Conservation (phyloP, 345 rosid genomes). For the Aegle marmelos region DNA sequence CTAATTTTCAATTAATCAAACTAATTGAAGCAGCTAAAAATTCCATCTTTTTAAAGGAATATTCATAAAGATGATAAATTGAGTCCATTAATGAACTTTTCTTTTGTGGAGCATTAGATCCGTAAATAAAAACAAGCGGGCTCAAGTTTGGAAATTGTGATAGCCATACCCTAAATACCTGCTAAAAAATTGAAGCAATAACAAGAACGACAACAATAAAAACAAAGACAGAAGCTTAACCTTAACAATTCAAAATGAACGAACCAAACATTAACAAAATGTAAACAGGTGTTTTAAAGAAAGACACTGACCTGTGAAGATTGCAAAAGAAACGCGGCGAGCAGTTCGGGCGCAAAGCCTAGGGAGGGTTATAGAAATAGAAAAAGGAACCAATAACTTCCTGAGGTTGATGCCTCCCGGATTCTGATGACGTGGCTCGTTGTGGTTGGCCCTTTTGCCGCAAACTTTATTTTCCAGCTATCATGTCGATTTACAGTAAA, state of each 20-base stretch:
- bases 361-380: too few relatives aligned
- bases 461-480: background rate
- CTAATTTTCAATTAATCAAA: background rate
- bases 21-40: background rate
- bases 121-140: background rate
- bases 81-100: background rate
- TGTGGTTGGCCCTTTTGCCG: background rate
- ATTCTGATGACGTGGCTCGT: constrained; percentile 3
- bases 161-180: background rate
- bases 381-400: background rate
- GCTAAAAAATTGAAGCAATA: background rate
- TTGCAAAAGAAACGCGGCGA: background rate
- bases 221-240: background rate
- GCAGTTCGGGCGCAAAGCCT: background rate
- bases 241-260: background rate
- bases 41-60: background rate
- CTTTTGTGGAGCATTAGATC: background rate
- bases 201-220: background rate
- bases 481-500: background rate
- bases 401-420: background rate
- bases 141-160: background rate
- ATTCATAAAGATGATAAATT: background rate
- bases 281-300: background rate
- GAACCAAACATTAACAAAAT: background rate
- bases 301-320: constrained; percentile 6